Evolutionary conservation across 2,329 filamentous ascomycete genomes (phyloP).

Genomic region (Plectosphaerella cucumerina): DNA sequence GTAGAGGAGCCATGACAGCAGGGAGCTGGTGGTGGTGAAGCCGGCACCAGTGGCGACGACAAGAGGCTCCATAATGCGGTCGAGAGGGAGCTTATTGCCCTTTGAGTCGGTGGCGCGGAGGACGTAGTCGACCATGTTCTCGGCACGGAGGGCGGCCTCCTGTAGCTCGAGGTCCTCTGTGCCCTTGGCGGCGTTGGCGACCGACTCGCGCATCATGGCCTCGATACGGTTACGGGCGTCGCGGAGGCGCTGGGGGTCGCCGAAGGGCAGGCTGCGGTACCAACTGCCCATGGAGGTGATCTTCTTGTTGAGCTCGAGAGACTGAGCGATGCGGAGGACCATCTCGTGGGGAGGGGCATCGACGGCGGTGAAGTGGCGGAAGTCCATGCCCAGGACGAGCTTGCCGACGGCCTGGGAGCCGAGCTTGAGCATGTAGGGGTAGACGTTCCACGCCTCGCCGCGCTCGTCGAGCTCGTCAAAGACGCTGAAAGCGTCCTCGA

Average conservation of each 20-base stretch:
- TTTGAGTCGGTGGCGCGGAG: conserved; percentile 48
- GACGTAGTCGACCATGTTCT: conserved; percentile 45
- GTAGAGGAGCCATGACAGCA: conserved; percentile 56
- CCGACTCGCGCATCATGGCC: conserved; percentile 31
- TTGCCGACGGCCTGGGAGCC: conserved; percentile 40
- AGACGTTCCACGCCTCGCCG: conserved; percentile 43
- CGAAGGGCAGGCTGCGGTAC: conserved; percentile 55
- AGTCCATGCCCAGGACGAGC: conserved; percentile 39
- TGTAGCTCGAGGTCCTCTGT: conserved; percentile 35
- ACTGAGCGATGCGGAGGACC: conserved; percentile 43
- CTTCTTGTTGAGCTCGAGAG: conserved; percentile 55
- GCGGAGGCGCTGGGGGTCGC: conserved; percentile 43
- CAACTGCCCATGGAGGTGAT: conserved; percentile 49
- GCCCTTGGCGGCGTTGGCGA: conserved; percentile 32
- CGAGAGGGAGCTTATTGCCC: conserved; percentile 47
- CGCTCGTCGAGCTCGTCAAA: conserved; percentile 47
- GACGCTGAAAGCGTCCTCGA: conserved; percentile 45
- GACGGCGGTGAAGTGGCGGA: conserved; percentile 35
- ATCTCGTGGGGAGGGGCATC: conserved; percentile 48
- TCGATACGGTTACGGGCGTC: conserved; percentile 26
- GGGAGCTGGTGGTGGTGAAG: conserved; percentile 55
- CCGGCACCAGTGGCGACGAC: conserved; percentile 53
- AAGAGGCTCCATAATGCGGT: conserved; percentile 32
- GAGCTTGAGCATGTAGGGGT: conserved; percentile 46
- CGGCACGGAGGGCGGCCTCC: conserved; percentile 45